Base-by-base conservation (phyloP, 2,329 filamentous ascomycete species). In the Bipolaris oryzae region DNA sequence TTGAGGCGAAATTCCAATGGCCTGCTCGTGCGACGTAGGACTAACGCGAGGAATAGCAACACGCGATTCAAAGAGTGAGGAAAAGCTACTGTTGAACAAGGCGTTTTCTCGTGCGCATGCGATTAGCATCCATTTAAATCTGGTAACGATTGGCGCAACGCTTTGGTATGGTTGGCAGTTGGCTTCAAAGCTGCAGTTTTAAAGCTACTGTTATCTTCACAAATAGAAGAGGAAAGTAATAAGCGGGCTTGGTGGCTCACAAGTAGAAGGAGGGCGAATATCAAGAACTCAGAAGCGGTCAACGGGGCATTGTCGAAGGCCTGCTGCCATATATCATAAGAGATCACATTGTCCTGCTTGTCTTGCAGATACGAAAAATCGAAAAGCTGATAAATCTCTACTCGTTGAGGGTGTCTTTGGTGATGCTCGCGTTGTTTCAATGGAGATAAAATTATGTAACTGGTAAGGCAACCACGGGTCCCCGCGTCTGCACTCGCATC, bases 81-180 rank as follows among this genome's bases (percentile, higher is more conserved):
- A 68, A 16, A 69, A 66, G 60, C 49, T 63, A 37, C 38, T 44
- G 2, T 43, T 76, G 1, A 77, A 78, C 49, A 68, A 69, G 7
- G 62, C 50, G 0, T 79, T 80, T 52, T 69, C 72, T 1, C 58
- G 63, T 10, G 72, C 72, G 20, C 77, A 80, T 64, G 77, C 77
- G 7, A 78, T 79, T 74, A 74, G 70, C 10, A 79, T 80, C 28
- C 78, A 79, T 69, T 31, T 80, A 20, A 80, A 81, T 57, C 63
- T 78, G 2, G 66, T 80, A 18, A 68, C 76, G 0, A 66, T 80
- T 47, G 57, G 60, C 11, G 68, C 65, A 44, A 74, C 69, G 3
- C 13, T 73, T 1, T 72, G 58, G 53, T 71, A 72, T 50, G 71
- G 50, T 5, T 49, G 50, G 39, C 25, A n/a, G 1, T 33, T 58